Conservation (phyloP, 1,139 yeast genomes). For the Meyerozyma carpophila region DNA sequence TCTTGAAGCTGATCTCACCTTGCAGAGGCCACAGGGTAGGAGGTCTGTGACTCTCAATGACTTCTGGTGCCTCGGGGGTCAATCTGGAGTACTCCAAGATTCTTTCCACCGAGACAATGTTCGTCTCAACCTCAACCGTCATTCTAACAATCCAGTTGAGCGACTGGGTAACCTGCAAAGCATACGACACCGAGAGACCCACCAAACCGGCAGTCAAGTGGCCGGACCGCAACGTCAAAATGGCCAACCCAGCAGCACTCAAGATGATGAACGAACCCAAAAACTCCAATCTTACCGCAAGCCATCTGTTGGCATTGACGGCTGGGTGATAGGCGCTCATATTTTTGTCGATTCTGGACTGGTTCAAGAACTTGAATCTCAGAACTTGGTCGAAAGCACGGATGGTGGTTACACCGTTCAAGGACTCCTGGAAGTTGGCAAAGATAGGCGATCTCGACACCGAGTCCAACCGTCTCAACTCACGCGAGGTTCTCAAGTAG, state of each 20-base stretch:
- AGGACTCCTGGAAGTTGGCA: slow-evolving; percentile 95
- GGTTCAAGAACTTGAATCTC: slow-evolving; percentile 71
- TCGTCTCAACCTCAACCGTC: slow-evolving; percentile 97
- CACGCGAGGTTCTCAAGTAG: slow-evolving; percentile 87
- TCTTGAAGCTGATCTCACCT: slow-evolving; percentile 66
- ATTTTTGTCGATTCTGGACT: slow-evolving; percentile 74
- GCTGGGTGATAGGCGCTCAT: slow-evolving; percentile 91
- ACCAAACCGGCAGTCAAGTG: slow-evolving; percentile 80
- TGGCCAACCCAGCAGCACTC: slow-evolving; percentile 78
- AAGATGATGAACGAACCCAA: slow-evolving; percentile 84
- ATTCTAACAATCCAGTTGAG: slow-evolving; percentile 96
- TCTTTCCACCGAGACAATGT: slow-evolving; percentile 95
- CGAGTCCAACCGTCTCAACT: slow-evolving; percentile 89
- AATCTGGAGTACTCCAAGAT: slow-evolving; percentile 78
- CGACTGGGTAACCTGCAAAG: slow-evolving; percentile 87
- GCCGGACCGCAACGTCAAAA: slow-evolving; percentile 63
- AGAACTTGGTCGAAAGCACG: slow-evolving; percentile 79
- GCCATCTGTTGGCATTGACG: slow-evolving; percentile 94
- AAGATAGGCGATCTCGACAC: slow-evolving; percentile 90
- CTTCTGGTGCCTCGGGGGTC: slow-evolving; percentile 75
- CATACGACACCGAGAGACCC: slow-evolving; percentile 90
- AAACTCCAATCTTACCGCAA: slow-evolving; percentile 87
- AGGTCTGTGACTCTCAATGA: slow-evolving; percentile 69
- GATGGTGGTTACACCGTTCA: slow-evolving; percentile 84
- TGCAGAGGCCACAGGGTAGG: slow-evolving; percentile 61